Evolutionary conservation across 352 stramenopile genomes (phyloP).

Genomic region (Hyaloperonospora brassicae): DNA sequence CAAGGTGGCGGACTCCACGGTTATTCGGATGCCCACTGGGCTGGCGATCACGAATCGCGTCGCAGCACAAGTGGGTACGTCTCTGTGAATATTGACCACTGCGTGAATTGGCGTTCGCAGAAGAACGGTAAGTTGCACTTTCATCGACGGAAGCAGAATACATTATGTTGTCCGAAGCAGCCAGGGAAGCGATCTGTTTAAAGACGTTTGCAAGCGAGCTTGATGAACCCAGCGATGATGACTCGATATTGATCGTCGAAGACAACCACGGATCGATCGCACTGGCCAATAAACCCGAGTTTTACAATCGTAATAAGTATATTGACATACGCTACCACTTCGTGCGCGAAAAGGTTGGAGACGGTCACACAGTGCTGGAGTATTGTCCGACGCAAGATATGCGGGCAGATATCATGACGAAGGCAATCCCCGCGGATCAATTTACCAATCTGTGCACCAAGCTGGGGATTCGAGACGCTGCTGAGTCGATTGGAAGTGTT

Average conservation of each 20-base stretch:
- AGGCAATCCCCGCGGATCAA: neutral
- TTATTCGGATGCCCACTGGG: neutral
- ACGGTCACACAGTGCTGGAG: slow-evolving; percentile 1
- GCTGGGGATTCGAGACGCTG: too few species aligned
- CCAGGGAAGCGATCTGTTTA: too few species aligned
- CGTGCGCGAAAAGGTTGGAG: neutral
- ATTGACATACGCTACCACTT: neutral
- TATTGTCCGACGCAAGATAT: slow-evolving; percentile 1
- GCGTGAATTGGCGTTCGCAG: neutral
- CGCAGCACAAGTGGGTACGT: neutral
- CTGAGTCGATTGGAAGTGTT: too few species aligned
- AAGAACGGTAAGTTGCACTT: neutral
- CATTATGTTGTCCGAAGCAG: too few species aligned
- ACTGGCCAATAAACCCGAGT: neutral
- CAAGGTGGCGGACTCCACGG: neutral
- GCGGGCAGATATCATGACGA: neutral
- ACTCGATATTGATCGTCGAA: neutral
- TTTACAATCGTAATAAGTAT: neutral
- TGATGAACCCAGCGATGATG: neutral
- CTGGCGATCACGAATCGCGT: neutral
- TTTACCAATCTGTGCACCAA: neutral
- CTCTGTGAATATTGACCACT: neutral
- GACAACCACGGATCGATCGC: neutral
- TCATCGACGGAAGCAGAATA: too few species aligned
- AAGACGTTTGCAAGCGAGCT: neutral